Conservation (phyloP, 1,139 yeast species). For the Yamadazyma diospyri region DNA sequence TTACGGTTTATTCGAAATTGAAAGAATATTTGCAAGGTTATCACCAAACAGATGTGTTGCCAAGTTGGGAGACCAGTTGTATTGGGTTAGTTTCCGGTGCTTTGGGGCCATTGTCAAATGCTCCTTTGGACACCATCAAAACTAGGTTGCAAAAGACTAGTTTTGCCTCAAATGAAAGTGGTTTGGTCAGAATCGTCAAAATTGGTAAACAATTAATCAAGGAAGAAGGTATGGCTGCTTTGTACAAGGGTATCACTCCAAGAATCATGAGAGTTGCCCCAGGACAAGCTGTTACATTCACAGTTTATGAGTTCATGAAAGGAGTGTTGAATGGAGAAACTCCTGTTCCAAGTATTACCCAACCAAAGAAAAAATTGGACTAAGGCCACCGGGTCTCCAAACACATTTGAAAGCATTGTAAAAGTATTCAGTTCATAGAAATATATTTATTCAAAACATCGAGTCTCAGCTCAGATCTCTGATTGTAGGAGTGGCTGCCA, state of each 20-base stretch:
- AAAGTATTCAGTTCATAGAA: conserved; percentile 2
- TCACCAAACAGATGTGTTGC: conserved; percentile 64
- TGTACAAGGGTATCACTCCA: conserved; percentile 96
- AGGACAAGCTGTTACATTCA: conserved; percentile 97
- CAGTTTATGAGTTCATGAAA: conserved; percentile 90
- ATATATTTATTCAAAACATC: conserved; percentile 2
- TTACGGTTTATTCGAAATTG: conserved; percentile 88
- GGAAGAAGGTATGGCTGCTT: conserved; percentile 85
- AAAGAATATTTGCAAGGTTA: conserved; percentile 67
- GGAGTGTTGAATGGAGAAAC: conserved; percentile 50
- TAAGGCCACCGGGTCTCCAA: conserved; percentile 7
- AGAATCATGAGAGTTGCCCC: conserved; percentile 99
- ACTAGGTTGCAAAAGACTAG: conserved; percentile 94
- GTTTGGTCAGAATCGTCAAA: conserved; percentile 70
- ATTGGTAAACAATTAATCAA: conserved; percentile 78
- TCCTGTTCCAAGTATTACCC: conserved; percentile 19
- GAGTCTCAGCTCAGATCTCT: background rate
- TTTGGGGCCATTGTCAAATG: conserved; percentile 95
- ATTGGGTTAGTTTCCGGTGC: conserved; percentile 95
- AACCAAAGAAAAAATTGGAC: conserved; percentile 16
- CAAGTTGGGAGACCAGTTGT: conserved; percentile 90
- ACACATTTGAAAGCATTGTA: conserved; percentile 1
- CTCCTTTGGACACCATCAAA: conserved; percentile 95
- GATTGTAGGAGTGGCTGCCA: too few relatives aligned
- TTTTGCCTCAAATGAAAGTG: conserved; percentile 67